Conservation (phyloP, 768 basidiomycete species). For the Clitopilus passeckerianus region DNA sequence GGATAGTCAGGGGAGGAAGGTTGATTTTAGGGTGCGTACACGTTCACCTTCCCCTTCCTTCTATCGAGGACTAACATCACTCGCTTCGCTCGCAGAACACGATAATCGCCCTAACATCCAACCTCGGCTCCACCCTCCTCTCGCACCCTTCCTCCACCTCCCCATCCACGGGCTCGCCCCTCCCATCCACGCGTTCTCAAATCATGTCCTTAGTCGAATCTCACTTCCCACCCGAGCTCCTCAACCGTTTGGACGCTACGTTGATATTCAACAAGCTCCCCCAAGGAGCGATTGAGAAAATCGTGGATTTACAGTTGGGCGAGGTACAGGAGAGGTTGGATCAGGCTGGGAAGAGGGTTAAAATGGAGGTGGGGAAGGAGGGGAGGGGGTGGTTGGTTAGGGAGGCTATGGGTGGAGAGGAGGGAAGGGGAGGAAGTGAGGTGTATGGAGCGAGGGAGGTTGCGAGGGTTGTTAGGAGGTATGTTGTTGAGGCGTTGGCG, state of each 20-base stretch:
- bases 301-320: constrained; percentile 70
- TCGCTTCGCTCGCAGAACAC: constrained; percentile 57
- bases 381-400: constrained; percentile 69
- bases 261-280: constrained; percentile 91
- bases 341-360: constrained; percentile 50
- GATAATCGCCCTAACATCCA: constrained; percentile 87
- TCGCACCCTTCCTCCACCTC: constrained; percentile 56
- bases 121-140: constrained; percentile 80
- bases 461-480: constrained; percentile 77
- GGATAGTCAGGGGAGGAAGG: constrained; percentile 87
- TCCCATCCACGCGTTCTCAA: constrained; percentile 47
- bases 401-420: constrained; percentile 59
- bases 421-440: constrained; percentile 80
- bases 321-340: constrained; percentile 68
- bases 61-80: background rate
- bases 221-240: constrained; percentile 86
- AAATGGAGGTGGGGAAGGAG: constrained; percentile 58
- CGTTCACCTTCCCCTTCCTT: background rate
- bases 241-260: constrained; percentile 86
- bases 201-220: constrained; percentile 73
- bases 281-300: constrained; percentile 63
- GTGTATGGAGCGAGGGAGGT: constrained; percentile 87
- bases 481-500: constrained; percentile 80
- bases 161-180: constrained; percentile 62
- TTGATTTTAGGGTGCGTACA: constrained; percentile 75